Evolutionary conservation across 768 basidiomycete genomes (phyloP).

Genomic region (Brasilioporus rufonigricans): DNA sequence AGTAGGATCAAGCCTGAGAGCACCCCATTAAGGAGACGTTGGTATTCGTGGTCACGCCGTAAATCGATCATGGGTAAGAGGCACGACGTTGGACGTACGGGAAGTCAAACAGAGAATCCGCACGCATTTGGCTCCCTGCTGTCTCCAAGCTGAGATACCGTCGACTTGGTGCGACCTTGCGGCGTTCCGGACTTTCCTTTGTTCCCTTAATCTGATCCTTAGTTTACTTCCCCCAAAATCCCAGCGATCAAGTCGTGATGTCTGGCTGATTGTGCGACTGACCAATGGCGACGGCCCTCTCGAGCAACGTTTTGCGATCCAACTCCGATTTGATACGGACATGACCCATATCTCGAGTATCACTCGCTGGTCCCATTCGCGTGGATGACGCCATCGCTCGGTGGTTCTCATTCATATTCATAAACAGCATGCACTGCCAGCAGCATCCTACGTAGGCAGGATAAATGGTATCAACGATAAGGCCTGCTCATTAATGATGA

Average conservation of each 20-base stretch:
- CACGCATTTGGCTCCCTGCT: slow-evolving; percentile 8
- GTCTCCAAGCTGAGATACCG: not conserved
- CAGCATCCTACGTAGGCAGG: not conserved
- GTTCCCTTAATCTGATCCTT: slow-evolving; percentile 5
- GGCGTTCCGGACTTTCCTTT: slow-evolving; percentile 1
- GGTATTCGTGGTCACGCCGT: slow-evolving; percentile 10
- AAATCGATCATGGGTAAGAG: slow-evolving; percentile 9
- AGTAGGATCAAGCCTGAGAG: slow-evolving; percentile 14
- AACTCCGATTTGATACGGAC: slow-evolving; percentile 16
- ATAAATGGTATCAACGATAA: slow-evolving; percentile 10
- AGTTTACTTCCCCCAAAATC: slow-evolving; percentile 1
- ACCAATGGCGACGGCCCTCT: slow-evolving; percentile 1
- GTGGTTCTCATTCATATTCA: slow-evolving; percentile 12
- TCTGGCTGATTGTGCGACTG: slow-evolving; percentile 3
- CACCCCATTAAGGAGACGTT: slow-evolving; percentile 5
- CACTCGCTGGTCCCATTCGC: not conserved
- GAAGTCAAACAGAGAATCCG: slow-evolving; percentile 12
- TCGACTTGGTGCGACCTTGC: slow-evolving; percentile 9
- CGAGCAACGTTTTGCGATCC: not conserved
- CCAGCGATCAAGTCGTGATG: not conserved
- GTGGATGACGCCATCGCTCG: slow-evolving; percentile 14
- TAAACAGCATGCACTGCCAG: not conserved
- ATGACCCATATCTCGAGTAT: slow-evolving; percentile 8
- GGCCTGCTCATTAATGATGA: not conserved
- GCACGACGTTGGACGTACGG: not conserved